Base-by-base conservation (phyloP, 371 early-diverging fungal genomes). In the Chytridiales sp. region DNA sequence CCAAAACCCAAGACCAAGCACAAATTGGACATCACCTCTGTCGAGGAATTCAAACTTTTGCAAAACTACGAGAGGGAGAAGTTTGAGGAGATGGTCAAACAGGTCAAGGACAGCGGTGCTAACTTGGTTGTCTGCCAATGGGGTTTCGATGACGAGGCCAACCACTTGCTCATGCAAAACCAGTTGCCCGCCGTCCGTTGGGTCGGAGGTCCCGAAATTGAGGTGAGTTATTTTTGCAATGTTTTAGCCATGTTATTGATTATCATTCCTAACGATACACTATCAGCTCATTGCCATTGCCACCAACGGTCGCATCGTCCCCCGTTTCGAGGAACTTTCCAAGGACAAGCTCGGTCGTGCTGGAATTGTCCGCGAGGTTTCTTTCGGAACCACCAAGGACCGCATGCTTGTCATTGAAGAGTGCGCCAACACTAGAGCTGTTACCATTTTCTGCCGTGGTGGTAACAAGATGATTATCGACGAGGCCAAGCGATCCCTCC, bases 121-220 rank as follows among this genome's bases (percentile, higher is more conserved):
- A 97, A 97, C 79, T 69, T 99, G 29, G 99, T 98, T 36, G 91
- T 99, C 49, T 99, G 99, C 82, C 99, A 99, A 78, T 99, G 99
- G 99, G 99, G 99, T 61, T 99, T 99, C 73, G 99, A 99, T 78
- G 99, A 99, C 73, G 99, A 99, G 78, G 99, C 99, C 40, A 99
- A 99, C 80, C 98, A 98, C 72, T 78, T 99, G 74, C 81, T 99
- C 56, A 77, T 99, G 80, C 97, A 99, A 77, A 93, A 97, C 80
- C 72, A 97, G 70, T 82, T 99, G 32, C 99, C 99, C 41, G 98
- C 99, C 61, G 95, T 99, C 27, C 85, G 99, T 65, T 99, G 99
- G 99, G 99, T 99, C n/a, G 99, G 99, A 61, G 99, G 99, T 30
- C 95, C 98, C 26, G 99, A 99, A 74, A 91, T 99, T 43, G 98